Evolutionary conservation across 2,329 filamentous ascomycete genomes (phyloP), one percentile per base, ranked within the genome.

Genomic region (Diaporthe helianthi): DNA sequence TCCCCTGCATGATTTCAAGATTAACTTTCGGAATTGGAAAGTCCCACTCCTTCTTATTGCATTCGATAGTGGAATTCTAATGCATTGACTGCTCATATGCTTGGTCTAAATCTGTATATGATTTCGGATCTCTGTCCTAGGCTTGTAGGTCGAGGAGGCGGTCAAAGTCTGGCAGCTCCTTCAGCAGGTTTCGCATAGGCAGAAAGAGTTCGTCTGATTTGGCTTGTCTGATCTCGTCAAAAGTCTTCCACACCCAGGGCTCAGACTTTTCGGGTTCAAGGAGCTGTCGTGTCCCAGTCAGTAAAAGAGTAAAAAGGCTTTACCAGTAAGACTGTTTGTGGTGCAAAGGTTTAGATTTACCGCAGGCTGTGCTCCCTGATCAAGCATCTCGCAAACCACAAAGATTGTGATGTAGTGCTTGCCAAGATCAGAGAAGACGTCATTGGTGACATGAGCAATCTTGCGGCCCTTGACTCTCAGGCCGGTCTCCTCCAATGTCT

Each of bases 341-440:
- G 12, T 22, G 12, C 13, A 61, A 3, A 8, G 6, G 15, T 13
- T n/a, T n/a, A 29, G 10, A 78, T 83, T 75, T 69, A 91, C 90
- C 82, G 84, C 67, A 0, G 90, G 86, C 72, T 86, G 77, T 31
- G 83, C 83, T 0, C 75, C 72, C 19, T 83, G 80, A 31, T 87
- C 83, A 0, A 79, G 75, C 73, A 87, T 80, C 53, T 78, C 79
- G 51, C 86, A 88, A 0, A 81, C 80, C 71, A 93, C 86, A 73
- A 92, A 94, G 3, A 93, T 77, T 0, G 92, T 94, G 63, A 93
- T 83, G 75, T 94, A 95, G 76, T 95, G 92, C 78, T 90, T 92
- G 0, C 79, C 79, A n/a, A 85, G 83, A 0, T 76, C 75, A 1
- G 78, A 75, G 76, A 93, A 92, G 0, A 92, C 76, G 73, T 90